Evolutionary conservation across 345 rosid genomes (phyloP).

Genomic region (Corchorus olitorius): DNA sequence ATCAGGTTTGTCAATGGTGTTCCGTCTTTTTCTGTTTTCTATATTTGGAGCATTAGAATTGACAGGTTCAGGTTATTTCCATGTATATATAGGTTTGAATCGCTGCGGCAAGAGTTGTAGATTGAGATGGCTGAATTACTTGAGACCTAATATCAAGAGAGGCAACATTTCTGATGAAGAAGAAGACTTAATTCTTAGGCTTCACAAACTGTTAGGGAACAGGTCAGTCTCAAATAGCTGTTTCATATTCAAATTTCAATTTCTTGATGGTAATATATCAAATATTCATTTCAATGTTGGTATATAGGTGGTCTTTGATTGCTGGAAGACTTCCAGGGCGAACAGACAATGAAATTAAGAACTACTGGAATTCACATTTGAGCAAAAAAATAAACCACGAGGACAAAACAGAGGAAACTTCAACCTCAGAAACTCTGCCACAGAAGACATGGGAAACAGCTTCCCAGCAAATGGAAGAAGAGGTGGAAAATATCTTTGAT

Average conservation of each 20-base stretch:
- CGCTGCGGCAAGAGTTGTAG: conserved; percentile 72
- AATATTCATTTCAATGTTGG: background rate
- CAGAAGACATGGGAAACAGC: background rate
- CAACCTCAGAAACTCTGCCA: too few relatives aligned
- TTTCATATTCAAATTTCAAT: too few relatives aligned
- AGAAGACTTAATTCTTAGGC: conserved; percentile 60
- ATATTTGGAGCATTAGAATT: background rate
- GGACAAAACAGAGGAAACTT: conserved; percentile 19
- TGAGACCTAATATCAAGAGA: conserved; percentile 66
- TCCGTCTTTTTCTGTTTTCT: too few relatives aligned
- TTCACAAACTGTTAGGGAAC: conserved; percentile 64
- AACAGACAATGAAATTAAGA: conserved; percentile 46
- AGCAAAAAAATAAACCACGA: conserved; percentile 47
- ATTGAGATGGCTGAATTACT: conserved; percentile 65
- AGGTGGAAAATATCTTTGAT: conserved; percentile 30
- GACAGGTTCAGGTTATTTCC: background rate
- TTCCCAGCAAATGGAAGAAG: background rate
- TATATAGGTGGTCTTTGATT: conserved; percentile 39
- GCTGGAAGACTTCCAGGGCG: conserved; percentile 41
- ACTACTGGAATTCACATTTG: conserved; percentile 54
- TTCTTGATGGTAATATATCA: too few relatives aligned
- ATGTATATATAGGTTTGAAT: conserved; percentile 42
- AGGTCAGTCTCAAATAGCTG: conserved; percentile 22
- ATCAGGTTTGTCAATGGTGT: conserved; percentile 48
- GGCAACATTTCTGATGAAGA: conserved; percentile 65